A percentile compares a stretch with the other conserved stretches of the same genome.
phyloP scores from a whole-genome alignment of 148 eudicot species.

The Cornus controversa region DNA sequence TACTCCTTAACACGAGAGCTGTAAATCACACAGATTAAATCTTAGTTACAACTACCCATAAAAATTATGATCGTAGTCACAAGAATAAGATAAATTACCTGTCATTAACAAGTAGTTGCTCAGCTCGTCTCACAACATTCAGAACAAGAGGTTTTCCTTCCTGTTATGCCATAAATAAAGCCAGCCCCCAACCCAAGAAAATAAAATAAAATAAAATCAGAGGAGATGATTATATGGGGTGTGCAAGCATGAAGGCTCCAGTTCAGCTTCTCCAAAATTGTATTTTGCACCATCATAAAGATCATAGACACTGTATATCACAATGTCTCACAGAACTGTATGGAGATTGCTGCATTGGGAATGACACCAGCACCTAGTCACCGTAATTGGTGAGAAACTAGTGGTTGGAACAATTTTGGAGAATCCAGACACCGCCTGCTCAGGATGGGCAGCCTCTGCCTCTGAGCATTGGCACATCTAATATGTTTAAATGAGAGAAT shows the following conservation, averaged over 20 bases:
- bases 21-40: conserved; percentile 10
- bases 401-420: not conserved
- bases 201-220: not conserved
- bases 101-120: conserved; percentile 74
- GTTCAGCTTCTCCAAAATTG: not conserved
- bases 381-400: not conserved
- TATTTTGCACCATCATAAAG: not conserved
- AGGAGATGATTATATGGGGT: not conserved
- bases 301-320: not conserved
- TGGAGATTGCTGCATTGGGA: not conserved
- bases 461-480: not conserved
- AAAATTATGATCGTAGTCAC: not conserved
- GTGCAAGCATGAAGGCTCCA: not conserved
- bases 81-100: conserved; percentile 35
- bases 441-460: not conserved
- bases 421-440: not conserved
- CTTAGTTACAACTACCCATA: not conserved
- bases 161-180: conserved; percentile 34
- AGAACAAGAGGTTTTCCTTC: conserved; percentile 99
- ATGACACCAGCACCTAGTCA: not conserved
- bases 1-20: conserved; percentile 93
- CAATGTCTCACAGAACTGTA: not conserved
- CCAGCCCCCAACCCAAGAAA: not conserved
- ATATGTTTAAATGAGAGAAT: not conserved
- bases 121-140: conserved; percentile 89